Percentiles rank a stretch among this genome's conserved stretches.
phyloP scores from a whole-genome alignment of 495 filamentous ascomycete species.

The Aspergillus coremiiformis region DNA sequence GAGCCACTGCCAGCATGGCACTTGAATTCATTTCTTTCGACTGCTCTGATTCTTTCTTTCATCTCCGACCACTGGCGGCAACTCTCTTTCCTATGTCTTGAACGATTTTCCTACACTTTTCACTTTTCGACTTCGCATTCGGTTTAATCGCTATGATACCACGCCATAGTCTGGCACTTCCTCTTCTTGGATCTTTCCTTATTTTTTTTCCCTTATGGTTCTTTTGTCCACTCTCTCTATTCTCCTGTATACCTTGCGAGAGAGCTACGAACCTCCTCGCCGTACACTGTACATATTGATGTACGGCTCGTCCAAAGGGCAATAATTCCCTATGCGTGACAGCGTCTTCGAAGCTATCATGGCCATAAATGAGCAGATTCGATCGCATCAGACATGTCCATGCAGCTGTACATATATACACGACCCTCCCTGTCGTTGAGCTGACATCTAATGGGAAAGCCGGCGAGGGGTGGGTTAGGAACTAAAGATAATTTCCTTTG shows the following conservation, averaged over 20 bases:
- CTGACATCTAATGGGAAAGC: slow-evolving; percentile 9
- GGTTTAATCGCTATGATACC: slow-evolving; percentile 20
- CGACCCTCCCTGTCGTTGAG: slow-evolving; percentile 16
- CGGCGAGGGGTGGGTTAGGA: slow-evolving; percentile 21
- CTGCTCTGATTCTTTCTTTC: slow-evolving; percentile 1
- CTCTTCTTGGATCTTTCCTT: slow-evolving; percentile 19
- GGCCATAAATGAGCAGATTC: slow-evolving; percentile 11
- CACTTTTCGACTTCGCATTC: slow-evolving; percentile 7
- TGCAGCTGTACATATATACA: slow-evolving; percentile 39
- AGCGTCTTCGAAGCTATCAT: slow-evolving; percentile 6
- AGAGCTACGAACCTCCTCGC: slow-evolving; percentile 19
- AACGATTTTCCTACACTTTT: slow-evolving; percentile 17
- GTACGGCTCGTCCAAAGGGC: slow-evolving; percentile 15
- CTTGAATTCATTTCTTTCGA: not conserved
- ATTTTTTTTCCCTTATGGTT: slow-evolving; percentile 23
- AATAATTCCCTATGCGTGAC: slow-evolving; percentile 18
- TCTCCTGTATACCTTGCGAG: slow-evolving; percentile 29
- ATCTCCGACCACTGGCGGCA: slow-evolving; percentile 11
- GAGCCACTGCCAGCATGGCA: not conserved
- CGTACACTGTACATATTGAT: slow-evolving; percentile 28
- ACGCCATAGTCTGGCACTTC: slow-evolving; percentile 21
- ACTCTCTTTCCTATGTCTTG: slow-evolving; percentile 29
- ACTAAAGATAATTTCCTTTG: slow-evolving; percentile 31
- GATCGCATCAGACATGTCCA: slow-evolving; percentile 12
- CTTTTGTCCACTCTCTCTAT: slow-evolving; percentile 31